Conservation (phyloP, 768 basidiomycete genomes). For the Boletus vinaceobasis region DNA sequence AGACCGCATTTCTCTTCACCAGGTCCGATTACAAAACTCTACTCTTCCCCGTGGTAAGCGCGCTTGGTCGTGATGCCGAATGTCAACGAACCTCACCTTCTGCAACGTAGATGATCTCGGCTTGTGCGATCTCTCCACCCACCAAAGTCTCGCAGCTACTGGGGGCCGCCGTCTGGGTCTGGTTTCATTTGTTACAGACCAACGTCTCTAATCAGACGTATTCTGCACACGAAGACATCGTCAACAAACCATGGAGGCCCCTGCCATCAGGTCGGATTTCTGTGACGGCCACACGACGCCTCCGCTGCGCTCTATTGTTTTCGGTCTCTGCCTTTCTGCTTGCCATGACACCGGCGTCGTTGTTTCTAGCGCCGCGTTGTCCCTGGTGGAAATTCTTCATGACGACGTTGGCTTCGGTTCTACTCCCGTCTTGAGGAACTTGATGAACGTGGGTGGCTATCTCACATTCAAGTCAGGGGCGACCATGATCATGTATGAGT, state of each 20-base stretch:
- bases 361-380: constrained; percentile 21
- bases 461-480: constrained; percentile 34
- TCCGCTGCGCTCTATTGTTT: constrained; percentile 33
- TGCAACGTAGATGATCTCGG: constrained; percentile 7
- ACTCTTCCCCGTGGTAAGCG: constrained; percentile 33
- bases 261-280: constrained; percentile 35
- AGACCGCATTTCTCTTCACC: constrained; percentile 35
- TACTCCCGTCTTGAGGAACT: constrained; percentile 29
- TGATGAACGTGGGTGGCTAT: constrained; percentile 33
- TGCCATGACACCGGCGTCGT: constrained; percentile 18
- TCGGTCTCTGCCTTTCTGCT: constrained; percentile 27
- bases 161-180: constrained; percentile 23
- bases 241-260: constrained; percentile 37
- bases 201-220: constrained; percentile 33
- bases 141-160: neutral
- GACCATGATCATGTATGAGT: constrained; percentile 27
- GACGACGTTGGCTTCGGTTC: constrained; percentile 29
- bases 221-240: constrained; percentile 27
- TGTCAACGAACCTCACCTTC: neutral
- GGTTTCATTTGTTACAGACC: constrained; percentile 33
- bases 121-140: constrained; percentile 2
- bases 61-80: neutral
- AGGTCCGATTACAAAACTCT: constrained; percentile 34
- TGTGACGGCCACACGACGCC: constrained; percentile 9
- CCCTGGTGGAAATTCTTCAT: constrained; percentile 24